These are phyloP conservation scores for Histomonas meleagridis DNA, from an alignment of 208 protist genomes.

Conservation along the genomic window DNA sequence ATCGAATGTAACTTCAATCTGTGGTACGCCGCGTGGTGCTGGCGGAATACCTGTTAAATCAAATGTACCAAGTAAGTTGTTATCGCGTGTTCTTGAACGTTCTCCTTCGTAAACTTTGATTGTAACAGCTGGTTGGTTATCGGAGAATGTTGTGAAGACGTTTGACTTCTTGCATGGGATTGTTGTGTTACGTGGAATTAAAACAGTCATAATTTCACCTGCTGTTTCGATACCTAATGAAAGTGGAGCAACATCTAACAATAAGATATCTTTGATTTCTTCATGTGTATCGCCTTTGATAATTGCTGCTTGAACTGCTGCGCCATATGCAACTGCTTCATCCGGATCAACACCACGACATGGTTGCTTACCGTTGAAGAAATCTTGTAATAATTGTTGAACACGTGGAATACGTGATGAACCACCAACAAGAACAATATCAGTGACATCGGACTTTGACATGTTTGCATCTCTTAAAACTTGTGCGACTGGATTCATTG, in stretches of 20 bases:
- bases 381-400: constrained; percentile 75
- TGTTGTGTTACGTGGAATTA: constrained; percentile 59
- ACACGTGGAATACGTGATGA: constrained; percentile 73
- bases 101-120: constrained; percentile 97
- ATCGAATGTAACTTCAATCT: constrained; percentile 93
- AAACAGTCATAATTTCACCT: constrained; percentile 69
- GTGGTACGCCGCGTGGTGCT: constrained; percentile 53
- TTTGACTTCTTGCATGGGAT: constrained; percentile 63
- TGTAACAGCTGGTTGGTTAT: constrained; percentile 87
- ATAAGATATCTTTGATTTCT: constrained; percentile 54
- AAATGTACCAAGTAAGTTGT: constrained; percentile 93
- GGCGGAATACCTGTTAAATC: constrained; percentile 69
- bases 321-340: constrained; percentile 68
- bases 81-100: constrained; percentile 60
- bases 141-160: constrained; percentile 72
- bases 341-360: constrained; percentile 63
- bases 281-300: constrained; percentile 68
- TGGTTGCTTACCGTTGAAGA: constrained; percentile 79
- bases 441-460: constrained; percentile 65
- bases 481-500: constrained; percentile 62
- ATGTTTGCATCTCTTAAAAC: constrained; percentile 68
- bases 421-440: constrained; percentile 78
- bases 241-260: constrained; percentile 55
- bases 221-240: constrained; percentile 56
- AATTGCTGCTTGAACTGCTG: constrained; percentile 86